Base-by-base conservation (phyloP, 2,329 filamentous ascomycete genomes). In the Bipolaris zeicola region DNA sequence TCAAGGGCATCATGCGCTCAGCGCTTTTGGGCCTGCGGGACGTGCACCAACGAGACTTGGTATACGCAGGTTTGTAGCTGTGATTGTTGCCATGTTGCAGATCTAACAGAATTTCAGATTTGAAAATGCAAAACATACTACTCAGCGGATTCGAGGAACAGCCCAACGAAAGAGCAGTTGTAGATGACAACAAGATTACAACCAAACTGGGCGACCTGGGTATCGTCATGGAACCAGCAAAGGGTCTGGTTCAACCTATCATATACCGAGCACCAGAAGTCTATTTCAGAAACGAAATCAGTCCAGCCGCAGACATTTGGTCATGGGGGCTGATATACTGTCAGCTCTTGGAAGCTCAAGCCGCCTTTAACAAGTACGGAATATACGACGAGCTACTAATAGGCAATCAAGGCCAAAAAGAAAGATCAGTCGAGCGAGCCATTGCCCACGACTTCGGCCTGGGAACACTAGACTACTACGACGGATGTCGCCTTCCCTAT, bases 61-160 rank as follows among this genome's bases (percentile, higher is more conserved):
- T 59, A 14, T 59, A 59, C 36, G 57, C 57, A 10, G 57, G 57
- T 59, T 42, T 11, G 53, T 50, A 6, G 11, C 24, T 14, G 7
- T n/a, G n/a, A 5, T 16, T 13, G n/a, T 6, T 2, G n/a, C 1
- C 2, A 14, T 18, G 3, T 16, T 16, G 1, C n/a, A 28, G 0
- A 36, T 20, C 43, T 59, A 46, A 59, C 53, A 4, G 3, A 3
- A 0, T 3, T 3, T 10, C 13, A 59, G 57, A 59, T 26, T 31
- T 59, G 6, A 59, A 59, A 16, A 59, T 59, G 57, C 48, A 59
- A 18, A 59, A 59, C 46, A 57, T 59, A 20, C 49, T 59, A 5
- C 53, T 59, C 4, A 46, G 36, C 36, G 53, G 53, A 36, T 59
- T 59, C 45, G 41, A 49, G 14, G 33, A 56, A 16, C 28, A 48